Evolutionary conservation across 1,284 basidiomycete species (phyloP).

Genomic region (Marasmius oreades): DNA sequence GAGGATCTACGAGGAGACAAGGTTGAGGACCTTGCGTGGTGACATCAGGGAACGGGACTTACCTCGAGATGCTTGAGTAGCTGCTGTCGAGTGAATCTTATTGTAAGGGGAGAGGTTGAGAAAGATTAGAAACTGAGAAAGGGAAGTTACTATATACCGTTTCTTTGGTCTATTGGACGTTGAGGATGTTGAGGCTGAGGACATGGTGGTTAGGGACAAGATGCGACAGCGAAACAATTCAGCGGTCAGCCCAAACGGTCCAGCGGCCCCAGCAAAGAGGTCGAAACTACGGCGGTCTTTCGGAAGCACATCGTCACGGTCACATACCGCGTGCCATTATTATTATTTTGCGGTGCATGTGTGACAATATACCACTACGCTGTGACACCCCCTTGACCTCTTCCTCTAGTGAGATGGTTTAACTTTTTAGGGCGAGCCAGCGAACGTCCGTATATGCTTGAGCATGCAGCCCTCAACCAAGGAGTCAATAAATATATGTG

Average conservation of each 20-base stretch:
- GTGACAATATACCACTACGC: too few species aligned
- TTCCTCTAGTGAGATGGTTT: neutral
- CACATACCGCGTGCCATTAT: neutral
- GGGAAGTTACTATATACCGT: conserved; percentile 12
- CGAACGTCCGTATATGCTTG: neutral
- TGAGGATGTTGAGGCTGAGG: neutral
- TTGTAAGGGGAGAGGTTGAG: conserved; percentile 17
- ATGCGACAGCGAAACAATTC: conserved; percentile 7
- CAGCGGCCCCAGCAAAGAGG: neutral
- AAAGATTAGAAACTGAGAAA: conserved; percentile 8
- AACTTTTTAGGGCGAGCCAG: neutral
- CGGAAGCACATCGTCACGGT: neutral
- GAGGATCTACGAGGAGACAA: conserved; percentile 45
- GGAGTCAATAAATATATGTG: neutral
- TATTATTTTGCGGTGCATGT: neutral
- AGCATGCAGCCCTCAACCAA: neutral
- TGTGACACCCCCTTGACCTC: neutral
- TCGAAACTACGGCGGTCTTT: conserved; percentile 4
- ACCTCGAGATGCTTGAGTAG: conserved; percentile 62
- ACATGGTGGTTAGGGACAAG: conserved; percentile 12
- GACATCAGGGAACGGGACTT: conserved; percentile 16
- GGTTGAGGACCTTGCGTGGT: conserved; percentile 13
- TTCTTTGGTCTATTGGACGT: conserved; percentile 10
- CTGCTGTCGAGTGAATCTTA: conserved; percentile 57
- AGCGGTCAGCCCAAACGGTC: neutral